phyloP scores from a whole-genome alignment of 192 early-diverging fungal genomes.

The Coemansia interrupta region DNA sequence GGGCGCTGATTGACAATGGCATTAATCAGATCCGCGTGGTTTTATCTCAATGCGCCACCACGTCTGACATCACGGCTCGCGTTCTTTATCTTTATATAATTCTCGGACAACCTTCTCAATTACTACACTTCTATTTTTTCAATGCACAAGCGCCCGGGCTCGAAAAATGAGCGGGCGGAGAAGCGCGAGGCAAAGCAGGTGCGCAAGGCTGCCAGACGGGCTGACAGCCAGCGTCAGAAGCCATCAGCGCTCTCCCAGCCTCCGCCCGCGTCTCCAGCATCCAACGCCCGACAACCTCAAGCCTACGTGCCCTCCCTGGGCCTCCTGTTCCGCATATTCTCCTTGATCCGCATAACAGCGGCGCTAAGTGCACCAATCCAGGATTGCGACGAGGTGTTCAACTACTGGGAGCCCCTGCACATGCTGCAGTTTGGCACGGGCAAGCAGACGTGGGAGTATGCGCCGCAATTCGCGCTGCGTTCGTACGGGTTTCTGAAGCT shows the following conservation, averaged over 20 bases:
- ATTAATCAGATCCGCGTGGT: no score
- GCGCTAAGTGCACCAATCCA: conserved; percentile 39
- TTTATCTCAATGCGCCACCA: no score
- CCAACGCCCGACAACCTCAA: not conserved
- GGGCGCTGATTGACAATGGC: no score
- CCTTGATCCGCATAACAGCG: conserved; percentile 17
- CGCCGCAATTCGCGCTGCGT: conserved; percentile 80
- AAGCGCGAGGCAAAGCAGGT: not conserved
- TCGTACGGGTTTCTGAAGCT: conserved; percentile 77
- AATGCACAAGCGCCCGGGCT: not conserved
- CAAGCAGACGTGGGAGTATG: conserved; percentile 97
- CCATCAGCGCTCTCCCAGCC: not conserved
- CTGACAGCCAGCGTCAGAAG: not conserved
- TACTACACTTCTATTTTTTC: no score
- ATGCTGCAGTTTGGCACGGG: conserved; percentile 80
- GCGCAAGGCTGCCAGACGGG: not conserved
- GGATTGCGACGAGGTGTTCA: conserved; percentile 74
- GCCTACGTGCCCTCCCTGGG: conserved; percentile 10
- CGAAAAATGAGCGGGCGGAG: conserved; percentile 5
- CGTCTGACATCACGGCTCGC: no score
- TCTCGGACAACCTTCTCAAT: no score
- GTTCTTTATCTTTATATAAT: no score
- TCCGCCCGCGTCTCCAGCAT: not conserved
- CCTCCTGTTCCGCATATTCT: conserved; percentile 12
- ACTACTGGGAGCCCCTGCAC: conserved; percentile 96